These are phyloP conservation scores for Colletotrichum higginsianum DNA, from an alignment of 2,329 filamentous ascomycete species.

Conservation along the genomic window DNA sequence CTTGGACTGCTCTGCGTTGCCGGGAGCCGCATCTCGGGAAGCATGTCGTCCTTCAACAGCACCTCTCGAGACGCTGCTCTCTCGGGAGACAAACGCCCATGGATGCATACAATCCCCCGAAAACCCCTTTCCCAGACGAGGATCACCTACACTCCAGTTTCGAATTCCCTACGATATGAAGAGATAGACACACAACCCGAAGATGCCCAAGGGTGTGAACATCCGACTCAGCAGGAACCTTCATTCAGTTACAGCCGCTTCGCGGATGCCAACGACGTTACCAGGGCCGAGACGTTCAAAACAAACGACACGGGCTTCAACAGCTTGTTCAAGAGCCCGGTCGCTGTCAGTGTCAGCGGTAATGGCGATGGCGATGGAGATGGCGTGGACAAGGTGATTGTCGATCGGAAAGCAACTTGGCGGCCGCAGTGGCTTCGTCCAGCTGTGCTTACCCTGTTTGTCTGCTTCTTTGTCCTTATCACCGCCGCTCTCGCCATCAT, in stretches of 20 bases:
- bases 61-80: background rate
- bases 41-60: background rate
- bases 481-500: slow-evolving; percentile 6
- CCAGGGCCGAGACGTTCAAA: background rate
- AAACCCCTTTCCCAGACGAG: background rate
- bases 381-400: too few relatives aligned
- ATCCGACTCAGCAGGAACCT: background rate
- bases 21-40: background rate
- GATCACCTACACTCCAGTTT: background rate
- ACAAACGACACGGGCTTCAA: background rate
- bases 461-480: slow-evolving; percentile 15
- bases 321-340: background rate
- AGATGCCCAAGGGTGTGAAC: background rate
- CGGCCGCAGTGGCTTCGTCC: slow-evolving; percentile 27
- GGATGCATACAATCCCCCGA: background rate
- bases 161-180: background rate
- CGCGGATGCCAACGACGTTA: too few relatives aligned
- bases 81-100: background rate
- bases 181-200: background rate
- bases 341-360: background rate
- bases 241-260: background rate
- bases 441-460: slow-evolving; percentile 3
- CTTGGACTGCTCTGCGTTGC: background rate
- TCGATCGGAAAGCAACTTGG: background rate
- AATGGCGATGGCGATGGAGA: background rate